Evolutionary conservation across 345 rosid species (phyloP), one percentile per base, ranked within the genome.

Genomic region (Carallia pectinifolia): DNA sequence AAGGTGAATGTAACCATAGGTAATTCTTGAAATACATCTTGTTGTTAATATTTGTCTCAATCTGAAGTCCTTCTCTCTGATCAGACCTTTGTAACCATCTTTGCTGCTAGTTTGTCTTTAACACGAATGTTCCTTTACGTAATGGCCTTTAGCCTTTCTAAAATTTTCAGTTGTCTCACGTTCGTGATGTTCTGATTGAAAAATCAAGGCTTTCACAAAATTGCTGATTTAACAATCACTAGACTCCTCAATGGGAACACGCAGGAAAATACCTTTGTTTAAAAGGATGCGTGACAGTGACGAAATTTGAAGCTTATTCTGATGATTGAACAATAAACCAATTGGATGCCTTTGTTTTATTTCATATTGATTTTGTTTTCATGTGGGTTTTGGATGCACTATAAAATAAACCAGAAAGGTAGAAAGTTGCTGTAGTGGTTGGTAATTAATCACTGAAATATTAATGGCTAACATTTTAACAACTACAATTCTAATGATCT

Each of bases 241-340:
- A 56, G 31, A 23, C 12, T 15, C 29, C 34, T 56, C 34, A 27
- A 56, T 27, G 31, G 10, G 6, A 27, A 30, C 15, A 56, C 31
- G 31, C 31, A 13, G 60, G 60, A 68, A 18, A 17, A 44, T 40
- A 39, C 23, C 36, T 59, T 60, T 59, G 15, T 68, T 8, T 13
- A 48, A 53, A 50, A 61, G 63, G 60, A 54, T 55, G 17, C 65
- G 69, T 64, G 64, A 44, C 38, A 15, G 62, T 16, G 59, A 58
- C 64, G 75, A 64, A 64, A 58, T 44, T 18, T 64, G 50, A 44
- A 44, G 50, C 12, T 16, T 17, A 18, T 7, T 36, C 15, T 13
- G 50, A 3, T 15, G 7, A 40, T 31, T 64, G 53, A 23, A 4
- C 29, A 56, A 56, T 56, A 15, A 19, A 56, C 6, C 34, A 15